These are phyloP conservation scores for Cyberlindnera xylosilytica DNA, from an alignment of 805 yeast genomes.

Conservation along the genomic window DNA sequence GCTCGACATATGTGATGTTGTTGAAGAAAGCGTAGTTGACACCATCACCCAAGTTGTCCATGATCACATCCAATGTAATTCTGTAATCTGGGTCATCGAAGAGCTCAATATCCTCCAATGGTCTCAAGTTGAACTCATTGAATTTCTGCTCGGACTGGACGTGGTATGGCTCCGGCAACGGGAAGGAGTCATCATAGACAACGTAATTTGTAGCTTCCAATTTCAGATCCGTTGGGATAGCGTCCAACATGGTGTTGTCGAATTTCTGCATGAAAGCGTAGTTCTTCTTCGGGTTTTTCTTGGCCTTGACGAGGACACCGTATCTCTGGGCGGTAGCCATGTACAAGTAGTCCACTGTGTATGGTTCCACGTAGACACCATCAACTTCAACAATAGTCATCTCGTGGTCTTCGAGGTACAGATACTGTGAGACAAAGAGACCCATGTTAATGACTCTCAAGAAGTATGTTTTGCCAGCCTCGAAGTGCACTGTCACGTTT, in stretches of 20 bases:
- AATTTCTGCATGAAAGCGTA: constrained; percentile 59
- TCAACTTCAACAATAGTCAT: constrained; percentile 71
- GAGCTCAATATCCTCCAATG: constrained; percentile 43
- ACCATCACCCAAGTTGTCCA: constrained; percentile 87
- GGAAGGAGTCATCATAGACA: constrained; percentile 40
- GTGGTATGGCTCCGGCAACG: constrained; percentile 28
- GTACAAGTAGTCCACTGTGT: constrained; percentile 51
- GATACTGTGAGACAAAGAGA: constrained; percentile 69
- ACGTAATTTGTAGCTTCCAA: constrained; percentile 54
- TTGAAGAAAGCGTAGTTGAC: constrained; percentile 96
- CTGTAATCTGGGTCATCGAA: constrained; percentile 59
- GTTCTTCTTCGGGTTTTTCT: constrained; percentile 40
- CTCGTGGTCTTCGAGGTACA: constrained; percentile 68
- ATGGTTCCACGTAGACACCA: constrained; percentile 64
- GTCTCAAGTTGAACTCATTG: constrained; percentile 36
- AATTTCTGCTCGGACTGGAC: constrained; percentile 17
- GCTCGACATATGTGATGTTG: constrained; percentile 71
- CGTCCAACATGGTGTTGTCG: constrained; percentile 69
- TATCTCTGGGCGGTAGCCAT: constrained; percentile 81
- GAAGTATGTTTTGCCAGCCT: constrained; percentile 59
- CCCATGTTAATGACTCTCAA: constrained; percentile 66
- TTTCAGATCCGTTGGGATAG: constrained; percentile 55
- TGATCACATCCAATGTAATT: constrained; percentile 55
- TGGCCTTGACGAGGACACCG: constrained; percentile 62
- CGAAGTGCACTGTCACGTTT: constrained; percentile 52